Percentiles rank a stretch among this genome's conserved stretches.
Evolutionary conservation across 2,329 filamentous ascomycete species (phyloP).

Genomic region (Colletotrichum tabaci): DNA sequence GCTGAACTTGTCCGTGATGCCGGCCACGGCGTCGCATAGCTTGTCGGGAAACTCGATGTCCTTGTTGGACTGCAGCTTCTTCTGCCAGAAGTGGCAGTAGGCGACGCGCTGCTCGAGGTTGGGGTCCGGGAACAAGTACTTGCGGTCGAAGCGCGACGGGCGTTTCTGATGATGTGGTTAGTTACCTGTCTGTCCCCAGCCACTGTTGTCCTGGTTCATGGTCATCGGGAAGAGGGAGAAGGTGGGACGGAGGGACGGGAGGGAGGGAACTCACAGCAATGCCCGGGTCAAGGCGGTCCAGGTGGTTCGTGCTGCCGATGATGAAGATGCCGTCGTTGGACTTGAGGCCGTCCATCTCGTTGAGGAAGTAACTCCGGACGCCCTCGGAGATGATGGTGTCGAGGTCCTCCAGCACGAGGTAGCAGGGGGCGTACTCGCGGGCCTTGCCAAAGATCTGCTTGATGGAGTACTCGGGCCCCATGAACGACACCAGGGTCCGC

Average conservation of each 20-base stretch:
- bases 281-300: conserved; percentile 77
- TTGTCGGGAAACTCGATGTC: conserved; percentile 73
- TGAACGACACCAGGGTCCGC: conserved; percentile 63
- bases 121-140: conserved; percentile 76
- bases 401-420: conserved; percentile 80
- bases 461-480: conserved; percentile 71
- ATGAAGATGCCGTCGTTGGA: conserved; percentile 81
- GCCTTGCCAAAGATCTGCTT: conserved; percentile 71
- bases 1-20: conserved; percentile 75
- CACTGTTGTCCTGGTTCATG: neutral
- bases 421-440: conserved; percentile 74
- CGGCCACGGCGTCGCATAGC: conserved; percentile 71
- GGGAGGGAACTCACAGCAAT: conserved; percentile 61
- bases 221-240: no score
- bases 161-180: conserved; percentile 62
- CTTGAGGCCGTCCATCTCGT: conserved; percentile 79
- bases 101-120: conserved; percentile 66
- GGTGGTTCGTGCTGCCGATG: conserved; percentile 75
- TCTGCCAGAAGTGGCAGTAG: conserved; percentile 76
- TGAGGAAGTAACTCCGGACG: conserved; percentile 79
- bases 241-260: no score
- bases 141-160: conserved; percentile 76
- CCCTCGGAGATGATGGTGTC: conserved; percentile 74
- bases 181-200: neutral
- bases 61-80: conserved; percentile 68